Evolutionary conservation across 805 yeast species (phyloP).

Genomic region (Ogataea zsoltii): DNA sequence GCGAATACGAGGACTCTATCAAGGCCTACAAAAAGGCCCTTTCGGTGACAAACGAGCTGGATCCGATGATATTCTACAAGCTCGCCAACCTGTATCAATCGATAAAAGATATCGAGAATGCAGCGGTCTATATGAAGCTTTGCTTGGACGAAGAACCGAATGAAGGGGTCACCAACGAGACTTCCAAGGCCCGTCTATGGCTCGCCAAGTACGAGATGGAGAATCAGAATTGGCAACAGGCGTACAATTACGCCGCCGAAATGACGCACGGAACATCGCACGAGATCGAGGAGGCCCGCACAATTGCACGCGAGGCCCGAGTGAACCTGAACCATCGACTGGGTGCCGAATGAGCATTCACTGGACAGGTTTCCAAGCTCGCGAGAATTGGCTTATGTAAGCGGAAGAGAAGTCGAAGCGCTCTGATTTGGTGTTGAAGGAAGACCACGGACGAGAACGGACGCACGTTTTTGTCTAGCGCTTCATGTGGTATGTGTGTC

Average conservation of each 20-base stretch:
- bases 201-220: constrained; percentile 68
- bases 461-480: too few relatives aligned
- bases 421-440: too few relatives aligned
- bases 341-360: constrained; percentile 1
- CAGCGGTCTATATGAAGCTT: constrained; percentile 62
- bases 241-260: constrained; percentile 72
- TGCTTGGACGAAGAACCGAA: constrained; percentile 65
- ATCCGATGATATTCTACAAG: constrained; percentile 57
- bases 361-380: too few relatives aligned
- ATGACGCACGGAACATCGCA: constrained; percentile 74
- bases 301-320: constrained; percentile 77
- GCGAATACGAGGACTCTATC: constrained; percentile 69
- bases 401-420: too few relatives aligned
- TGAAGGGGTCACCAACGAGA: constrained; percentile 71
- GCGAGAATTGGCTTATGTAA: too few relatives aligned
- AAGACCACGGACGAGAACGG: too few relatives aligned
- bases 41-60: constrained; percentile 49
- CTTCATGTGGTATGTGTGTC: too few relatives aligned
- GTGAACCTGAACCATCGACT: constrained; percentile 41
- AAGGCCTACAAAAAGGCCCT: constrained; percentile 81
- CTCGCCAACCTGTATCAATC: constrained; percentile 69
- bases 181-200: constrained; percentile 83
- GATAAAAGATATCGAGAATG: constrained; percentile 50
- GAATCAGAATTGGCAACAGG: constrained; percentile 58
- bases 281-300: constrained; percentile 86